Evolutionary conservation across 2,329 filamentous ascomycete genomes (phyloP), one percentile per base, ranked within the genome.

Genomic region (Fusarium sp.): DNA sequence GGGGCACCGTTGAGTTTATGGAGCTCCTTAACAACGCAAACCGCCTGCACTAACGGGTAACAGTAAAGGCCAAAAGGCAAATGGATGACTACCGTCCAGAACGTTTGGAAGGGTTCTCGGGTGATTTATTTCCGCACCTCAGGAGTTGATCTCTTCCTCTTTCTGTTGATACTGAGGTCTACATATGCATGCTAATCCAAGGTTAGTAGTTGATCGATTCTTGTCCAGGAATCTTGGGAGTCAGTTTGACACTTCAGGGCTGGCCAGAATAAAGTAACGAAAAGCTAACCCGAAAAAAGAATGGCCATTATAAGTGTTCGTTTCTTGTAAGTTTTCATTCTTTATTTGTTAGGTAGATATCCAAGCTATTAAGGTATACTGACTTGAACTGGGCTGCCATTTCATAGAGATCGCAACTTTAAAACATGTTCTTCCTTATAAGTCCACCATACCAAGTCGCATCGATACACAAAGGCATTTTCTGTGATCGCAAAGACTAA

Each of bases 1-100:
- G 52, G 54, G 52, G 64, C 27, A 55, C 45, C 37, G 59, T 63
- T 56, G 52, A 59, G 64, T 25, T 58, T 44, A 57, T 62, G 68
- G 63, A 65, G 63, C 42, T 58, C 12, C 25, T 25, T 29, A 33
- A 46, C 55, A 33, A 54, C 41, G 37, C 41, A 71, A 33, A n/a
- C 38, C 61, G 38, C 66, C 44, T 70, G 19, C 33, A 33, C 57
- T 67, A 56, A 60, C 48, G 37, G 38, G 37, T 31, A 61, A 10
- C 38, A 31, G 39, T 48, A 62, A 56, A 46, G 54, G 29, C 39
- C 15, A 33, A 41, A 54, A 56, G 51, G 33, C 51, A 62, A 56
- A 55, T 58, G 19, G 25, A 46, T 39, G 59, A 46, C 38, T 25
- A 18, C 33, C 23, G 25, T 25, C n/a, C 39, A 44, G 25, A 58